Percentiles rank a stretch among this genome's conserved stretches.
Conservation (phyloP, 345 rosid genomes). For the Linum lewisii region DNA sequence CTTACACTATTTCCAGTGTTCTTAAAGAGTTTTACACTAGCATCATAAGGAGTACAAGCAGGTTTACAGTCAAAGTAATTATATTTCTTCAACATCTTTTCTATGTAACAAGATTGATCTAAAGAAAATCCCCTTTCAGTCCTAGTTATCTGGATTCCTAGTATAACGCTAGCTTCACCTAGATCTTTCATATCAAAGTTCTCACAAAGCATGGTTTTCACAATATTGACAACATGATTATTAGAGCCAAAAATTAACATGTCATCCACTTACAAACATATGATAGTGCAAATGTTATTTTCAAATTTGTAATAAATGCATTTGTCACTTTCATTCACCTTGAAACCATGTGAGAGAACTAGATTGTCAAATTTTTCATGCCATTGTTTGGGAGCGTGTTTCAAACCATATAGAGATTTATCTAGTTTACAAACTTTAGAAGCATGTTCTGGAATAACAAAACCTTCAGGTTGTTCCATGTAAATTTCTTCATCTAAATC, state of each 20-base stretch:
- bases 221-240: not conserved
- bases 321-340: not conserved
- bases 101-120: not conserved
- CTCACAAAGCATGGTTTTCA: not conserved
- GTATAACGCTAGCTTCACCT: not conserved
- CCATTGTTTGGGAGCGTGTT: not conserved
- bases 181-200: not conserved
- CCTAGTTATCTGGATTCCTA: not conserved
- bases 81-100: not conserved
- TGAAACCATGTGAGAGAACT: not conserved
- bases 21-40: not conserved
- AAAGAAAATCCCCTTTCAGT: not conserved
- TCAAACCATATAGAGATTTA: not conserved
- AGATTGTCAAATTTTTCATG: not conserved
- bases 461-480: not conserved
- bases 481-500: not conserved
- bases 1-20: not conserved
- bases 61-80: not conserved
- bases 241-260: not conserved
- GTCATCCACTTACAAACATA: not conserved
- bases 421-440: not conserved
- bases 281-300: not conserved
- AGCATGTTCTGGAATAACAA: not conserved
- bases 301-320: too few species aligned
- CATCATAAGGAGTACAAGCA: not conserved